Base-by-base conservation (phyloP, 228 moss, liverwort and hornwort species). In the Sphagnum magellanicum region DNA sequence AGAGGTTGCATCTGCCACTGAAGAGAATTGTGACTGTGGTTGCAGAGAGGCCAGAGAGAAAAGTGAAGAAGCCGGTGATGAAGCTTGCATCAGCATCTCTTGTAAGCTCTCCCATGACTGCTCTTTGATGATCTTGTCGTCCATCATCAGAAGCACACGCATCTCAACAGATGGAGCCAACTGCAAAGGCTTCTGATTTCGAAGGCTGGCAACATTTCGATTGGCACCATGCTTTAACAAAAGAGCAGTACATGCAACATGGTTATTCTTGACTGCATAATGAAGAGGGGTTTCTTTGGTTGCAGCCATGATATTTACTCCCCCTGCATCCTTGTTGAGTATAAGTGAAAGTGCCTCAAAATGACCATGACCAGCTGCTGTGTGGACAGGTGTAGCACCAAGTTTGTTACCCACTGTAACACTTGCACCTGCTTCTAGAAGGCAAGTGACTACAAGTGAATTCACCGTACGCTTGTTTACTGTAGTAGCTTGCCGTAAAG, bases 261-360 rank as follows among this genome's bases (percentile, higher is more conserved):
- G 91, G 67, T 94, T 94, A 73, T 94, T 94, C 84, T 94, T 94
- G 62, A 94, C 91, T 3, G 94, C 89, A 64, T 94, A 94, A 83
- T 94, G 94, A 68, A 94, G 82, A 16, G 94, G 94, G 59, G 94
- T 94, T 78, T 94, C 94, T 70, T 94, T 94, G 14, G 94, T 91
- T 68, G 86, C 88, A 53, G 94, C 94, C 86, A 94, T 91, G 16
- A 94, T 91, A 81, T 94, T 94, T 53, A 91, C 94, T 60, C 94
- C 94, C 72, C 91, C 84, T 75, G 82, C 86, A 73, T 94, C 94
- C 75, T 94, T 94, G 67, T 91, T 89, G 61, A 94, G 67, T 69
- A 94, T 89, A 73, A 89, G 88, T 67, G 84, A 83, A 61, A 94
- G 88, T 75, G 94, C 94, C 80, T 94, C 94, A 64, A 84, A 91